phyloP scores from a whole-genome alignment of 495 filamentous ascomycete genomes.

The Lophiostoma macrostomum region DNA sequence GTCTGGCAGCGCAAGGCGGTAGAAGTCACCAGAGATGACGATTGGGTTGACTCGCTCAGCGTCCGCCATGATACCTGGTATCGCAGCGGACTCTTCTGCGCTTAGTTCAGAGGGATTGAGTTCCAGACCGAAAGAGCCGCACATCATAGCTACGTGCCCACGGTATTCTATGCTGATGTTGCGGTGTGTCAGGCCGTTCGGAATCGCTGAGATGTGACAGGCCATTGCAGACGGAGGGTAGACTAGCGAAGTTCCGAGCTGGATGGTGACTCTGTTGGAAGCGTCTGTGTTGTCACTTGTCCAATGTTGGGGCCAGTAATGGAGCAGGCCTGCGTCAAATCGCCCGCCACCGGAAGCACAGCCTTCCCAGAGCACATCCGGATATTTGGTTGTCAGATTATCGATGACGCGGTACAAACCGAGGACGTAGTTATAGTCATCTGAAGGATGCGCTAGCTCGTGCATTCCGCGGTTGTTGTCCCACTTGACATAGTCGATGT shows the following conservation, averaged over 20 bases:
- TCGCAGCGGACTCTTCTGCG: slow-evolving; percentile 44
- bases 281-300: slow-evolving; percentile 57
- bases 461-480: slow-evolving; percentile 57
- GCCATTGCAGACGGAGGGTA: slow-evolving; percentile 57
- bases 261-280: slow-evolving; percentile 52
- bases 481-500: slow-evolving; percentile 57
- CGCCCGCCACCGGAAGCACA: slow-evolving; percentile 56
- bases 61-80: slow-evolving; percentile 48
- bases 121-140: slow-evolving; percentile 56
- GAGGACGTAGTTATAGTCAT: slow-evolving; percentile 52
- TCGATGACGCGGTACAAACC: slow-evolving; percentile 55
- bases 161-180: slow-evolving; percentile 51
- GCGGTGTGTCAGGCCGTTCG: slow-evolving; percentile 51
- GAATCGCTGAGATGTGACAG: slow-evolving; percentile 54
- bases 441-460: slow-evolving; percentile 49
- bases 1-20: slow-evolving; percentile 51
- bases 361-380: slow-evolving; percentile 56
- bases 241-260: slow-evolving; percentile 53
- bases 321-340: slow-evolving; percentile 54
- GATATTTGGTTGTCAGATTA: slow-evolving; percentile 51
- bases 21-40: slow-evolving; percentile 51
- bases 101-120: slow-evolving; percentile 47
- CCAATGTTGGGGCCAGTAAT: slow-evolving; percentile 59
- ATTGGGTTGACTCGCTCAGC: slow-evolving; percentile 53
- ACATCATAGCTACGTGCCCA: slow-evolving; percentile 57